Evolutionary conservation across 352 stramenopile genomes (phyloP), one percentile per base, ranked within the genome.

Genomic region (Pythium volutum): DNA sequence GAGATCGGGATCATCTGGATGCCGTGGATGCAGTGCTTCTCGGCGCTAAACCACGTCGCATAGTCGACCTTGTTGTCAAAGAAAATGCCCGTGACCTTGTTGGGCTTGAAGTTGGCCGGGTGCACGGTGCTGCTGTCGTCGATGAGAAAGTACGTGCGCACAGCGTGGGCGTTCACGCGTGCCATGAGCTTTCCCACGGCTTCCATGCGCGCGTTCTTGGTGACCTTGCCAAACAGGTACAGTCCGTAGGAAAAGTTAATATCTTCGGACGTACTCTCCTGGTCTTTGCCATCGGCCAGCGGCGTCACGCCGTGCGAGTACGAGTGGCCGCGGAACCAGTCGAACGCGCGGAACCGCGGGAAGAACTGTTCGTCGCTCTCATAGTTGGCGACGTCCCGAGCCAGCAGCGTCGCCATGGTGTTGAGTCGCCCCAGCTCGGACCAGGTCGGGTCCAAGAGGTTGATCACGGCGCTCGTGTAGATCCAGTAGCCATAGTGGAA

Each of bases 1-100:
- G 77, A 87, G 42, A 90, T 73, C 2, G 77, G 81, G 16, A 91
- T 78, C 82, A 92, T 92, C 59, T 92, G 82, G 33, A 92, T 90
- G 38, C 82, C 82, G 52, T 92, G 82, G 59, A 92, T 89, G 16
- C 69, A 77, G 25, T 88, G 78, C 34, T 76, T 77, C 31, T 87
- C 70, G 14, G 81, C 57, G 29, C 83, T 74, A 63, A 89, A 92
- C 78, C 78, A 92, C 42, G 83, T 90, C 27, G 79, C 76, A 66
- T 92, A 92, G 69, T 79, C 78, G 4, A 55, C 66, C 38, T 72
- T 72, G 59, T 72, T 72, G 51, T 72, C 65, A 49, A 72, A 72
- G 43, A 60, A 72, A 46, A 72, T 72, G 12, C 65, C 65, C 14
- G 65, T 72, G 23, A 78, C 76, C 55, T 88, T 87, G 69, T 89